These are phyloP conservation scores for Yueomyces sp. DNA, from an alignment of 1,139 yeast genomes.

Conservation along the genomic window DNA sequence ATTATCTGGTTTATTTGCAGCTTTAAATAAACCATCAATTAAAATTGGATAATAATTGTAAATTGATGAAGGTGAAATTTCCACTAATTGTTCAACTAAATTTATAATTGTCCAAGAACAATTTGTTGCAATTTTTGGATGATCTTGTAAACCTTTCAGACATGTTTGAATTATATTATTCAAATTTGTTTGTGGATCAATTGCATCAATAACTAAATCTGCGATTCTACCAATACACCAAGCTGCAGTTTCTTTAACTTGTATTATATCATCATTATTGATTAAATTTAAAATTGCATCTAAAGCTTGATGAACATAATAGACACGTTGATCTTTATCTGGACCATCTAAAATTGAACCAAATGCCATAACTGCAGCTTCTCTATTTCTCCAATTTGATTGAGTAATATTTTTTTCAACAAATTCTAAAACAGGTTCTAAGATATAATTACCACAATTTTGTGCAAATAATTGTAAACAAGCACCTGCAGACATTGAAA, in stretches of 20 bases:
- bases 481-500: slow-evolving; percentile 98
- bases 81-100: slow-evolving; percentile 72
- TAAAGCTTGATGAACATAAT: slow-evolving; percentile 68
- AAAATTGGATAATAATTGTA: slow-evolving; percentile 61
- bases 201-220: slow-evolving; percentile 70
- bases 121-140: slow-evolving; percentile 85
- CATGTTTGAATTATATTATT: slow-evolving; percentile 64
- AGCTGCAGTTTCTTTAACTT: slow-evolving; percentile 92
- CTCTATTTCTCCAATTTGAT: slow-evolving; percentile 73
- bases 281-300: slow-evolving; percentile 65
- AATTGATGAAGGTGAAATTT: slow-evolving; percentile 47
- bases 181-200: slow-evolving; percentile 51
- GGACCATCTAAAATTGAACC: slow-evolving; percentile 97
- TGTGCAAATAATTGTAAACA: slow-evolving; percentile 91
- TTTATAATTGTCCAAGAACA: slow-evolving; percentile 97
- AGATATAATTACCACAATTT: slow-evolving; percentile 74
- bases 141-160: slow-evolving; percentile 68
- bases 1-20: slow-evolving; percentile 63
- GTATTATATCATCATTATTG: slow-evolving; percentile 51
- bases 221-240: slow-evolving; percentile 98
- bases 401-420: slow-evolving; percentile 60
- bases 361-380: slow-evolving; percentile 98
- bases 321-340: slow-evolving; percentile 54
- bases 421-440: slow-evolving; percentile 71
- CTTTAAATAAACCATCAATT: slow-evolving; percentile 56